Conservation (phyloP, 176 grass and related monocot species). For the Avena eriantha region DNA sequence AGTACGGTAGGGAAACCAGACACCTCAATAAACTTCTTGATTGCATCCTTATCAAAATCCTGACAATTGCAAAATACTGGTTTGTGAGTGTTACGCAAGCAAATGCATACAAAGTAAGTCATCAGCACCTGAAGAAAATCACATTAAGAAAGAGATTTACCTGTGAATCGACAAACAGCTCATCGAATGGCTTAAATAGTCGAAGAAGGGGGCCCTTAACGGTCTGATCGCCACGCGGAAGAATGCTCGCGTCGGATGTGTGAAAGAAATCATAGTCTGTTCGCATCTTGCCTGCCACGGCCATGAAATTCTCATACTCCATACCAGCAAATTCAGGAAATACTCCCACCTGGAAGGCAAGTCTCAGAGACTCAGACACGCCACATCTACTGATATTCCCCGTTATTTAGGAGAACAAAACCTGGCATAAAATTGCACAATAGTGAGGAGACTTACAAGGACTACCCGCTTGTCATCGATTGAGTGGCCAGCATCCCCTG, state of each 20-base stretch:
- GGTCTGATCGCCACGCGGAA: slow-evolving; percentile 65
- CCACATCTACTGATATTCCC: not conserved
- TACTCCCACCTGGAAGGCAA: slow-evolving; percentile 69
- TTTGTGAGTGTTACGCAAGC: slow-evolving; percentile 19
- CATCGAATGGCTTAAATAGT: slow-evolving; percentile 95
- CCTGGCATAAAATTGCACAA: not conserved
- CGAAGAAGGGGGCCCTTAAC: slow-evolving; percentile 64
- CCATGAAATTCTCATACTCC: slow-evolving; percentile 76
- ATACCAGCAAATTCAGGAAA: slow-evolving; percentile 74
- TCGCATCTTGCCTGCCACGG: slow-evolving; percentile 67
- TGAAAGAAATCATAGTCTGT: slow-evolving; percentile 85
- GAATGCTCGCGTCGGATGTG: slow-evolving; percentile 63
- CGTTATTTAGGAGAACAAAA: slow-evolving; percentile 8
- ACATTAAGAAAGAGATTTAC: slow-evolving; percentile 46
- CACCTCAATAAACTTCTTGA: slow-evolving; percentile 79
- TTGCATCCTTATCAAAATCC: slow-evolving; percentile 71
- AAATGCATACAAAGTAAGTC: slow-evolving; percentile 2
- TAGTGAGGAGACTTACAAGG: slow-evolving; percentile 60
- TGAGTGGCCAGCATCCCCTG: slow-evolving; percentile 39
- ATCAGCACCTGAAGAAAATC: not conserved
- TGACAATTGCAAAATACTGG: slow-evolving; percentile 35
- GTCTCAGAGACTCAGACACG: slow-evolving; percentile 27
- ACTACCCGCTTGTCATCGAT: slow-evolving; percentile 60
- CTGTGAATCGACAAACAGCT: slow-evolving; percentile 79
- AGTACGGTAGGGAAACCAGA: slow-evolving; percentile 77